Evolutionary conservation across 257 asterid species (phyloP).

Genomic region (Ilex aquifolium): DNA sequence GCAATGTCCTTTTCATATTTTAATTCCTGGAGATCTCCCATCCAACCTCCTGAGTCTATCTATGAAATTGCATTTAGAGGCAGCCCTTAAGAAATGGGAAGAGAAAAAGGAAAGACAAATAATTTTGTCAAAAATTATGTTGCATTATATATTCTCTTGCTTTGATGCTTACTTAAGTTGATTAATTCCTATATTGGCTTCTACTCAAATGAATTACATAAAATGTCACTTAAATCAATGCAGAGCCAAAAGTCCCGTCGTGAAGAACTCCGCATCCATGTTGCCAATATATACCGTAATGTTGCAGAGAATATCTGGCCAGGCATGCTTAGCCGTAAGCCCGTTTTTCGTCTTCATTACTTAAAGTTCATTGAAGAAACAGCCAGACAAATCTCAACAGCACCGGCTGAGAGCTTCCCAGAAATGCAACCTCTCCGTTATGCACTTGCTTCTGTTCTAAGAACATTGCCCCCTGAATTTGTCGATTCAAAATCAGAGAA

Average conservation of each 20-base stretch:
- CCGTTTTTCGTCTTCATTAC: constrained; percentile 95
- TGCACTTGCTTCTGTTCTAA: constrained; percentile 89
- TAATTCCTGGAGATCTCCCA: no score
- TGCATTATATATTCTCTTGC: background rate
- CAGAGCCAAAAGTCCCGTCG: constrained; percentile 98
- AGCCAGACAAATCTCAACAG: constrained; percentile 62
- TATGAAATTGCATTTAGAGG: no score
- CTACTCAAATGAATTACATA: background rate
- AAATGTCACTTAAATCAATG: constrained; percentile 8
- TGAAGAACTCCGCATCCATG: constrained; percentile 88
- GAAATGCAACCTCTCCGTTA: constrained; percentile 92
- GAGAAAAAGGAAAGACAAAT: background rate
- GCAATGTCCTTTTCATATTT: no score
- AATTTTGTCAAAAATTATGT: background rate
- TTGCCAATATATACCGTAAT: constrained; percentile 82
- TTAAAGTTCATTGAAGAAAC: constrained; percentile 94
- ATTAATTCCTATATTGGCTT: background rate
- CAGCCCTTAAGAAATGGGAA: background rate
- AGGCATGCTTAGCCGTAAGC: constrained; percentile 89
- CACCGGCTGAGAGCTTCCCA: constrained; percentile 77
- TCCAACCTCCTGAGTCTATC: no score
- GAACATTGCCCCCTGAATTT: constrained; percentile 96
- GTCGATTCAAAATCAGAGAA: constrained; percentile 96
- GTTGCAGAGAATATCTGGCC: constrained; percentile 98
- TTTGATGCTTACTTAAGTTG: background rate